Evolutionary conservation across 805 yeast genomes (phyloP), one percentile per base, ranked within the genome.

Genomic region (Starmerella geochares): DNA sequence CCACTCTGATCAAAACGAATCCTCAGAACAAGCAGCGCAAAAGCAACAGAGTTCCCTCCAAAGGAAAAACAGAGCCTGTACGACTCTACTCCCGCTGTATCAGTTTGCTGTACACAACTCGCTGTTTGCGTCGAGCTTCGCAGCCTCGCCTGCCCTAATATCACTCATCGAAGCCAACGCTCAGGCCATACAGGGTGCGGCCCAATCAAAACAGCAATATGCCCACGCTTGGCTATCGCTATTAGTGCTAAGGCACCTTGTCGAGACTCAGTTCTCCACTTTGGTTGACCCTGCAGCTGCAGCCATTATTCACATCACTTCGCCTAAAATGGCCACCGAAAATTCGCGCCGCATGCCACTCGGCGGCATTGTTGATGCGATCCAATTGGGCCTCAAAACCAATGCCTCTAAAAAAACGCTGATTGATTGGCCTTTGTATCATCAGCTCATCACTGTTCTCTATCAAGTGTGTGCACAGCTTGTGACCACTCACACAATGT

Each of bases 61-160:
- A 24, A 19, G 9, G 42, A 28, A 17, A 11, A 7, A 4, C 6
- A 38, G 17, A 20, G 16, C 21, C n/a, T 37, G 51, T 40, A 27
- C 57, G 56, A 38, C 47, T 48, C 20, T 49, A 54, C 24, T 60
- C 58, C 43, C 67, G 58, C 54, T 64, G 17, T 62, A 65, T 49
- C 68, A 66, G 48, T 69, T 69, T 43, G 55, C 60, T 4, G 58
- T 57, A n/a, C 63, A 63, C 31, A 70, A 69, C 54, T 60, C 61
- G 21, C 58, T 60, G 33, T 70, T 68, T 52, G 57, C 65, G 5
- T 47, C 59, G 25, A 51, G 54, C 37, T 56, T 66, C 28, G 54
- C 59, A 16, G 60, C 62, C 16, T 51, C 62, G 31, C 58, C 52
- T 6, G 54, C 56, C 3, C 61, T 68, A 5, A 19, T 31, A n/a